A percentile compares a stretch with the other conserved stretches of the same genome.
phyloP scores from a whole-genome alignment of 306 rosid species.

The Luffa aegyptiaca region DNA sequence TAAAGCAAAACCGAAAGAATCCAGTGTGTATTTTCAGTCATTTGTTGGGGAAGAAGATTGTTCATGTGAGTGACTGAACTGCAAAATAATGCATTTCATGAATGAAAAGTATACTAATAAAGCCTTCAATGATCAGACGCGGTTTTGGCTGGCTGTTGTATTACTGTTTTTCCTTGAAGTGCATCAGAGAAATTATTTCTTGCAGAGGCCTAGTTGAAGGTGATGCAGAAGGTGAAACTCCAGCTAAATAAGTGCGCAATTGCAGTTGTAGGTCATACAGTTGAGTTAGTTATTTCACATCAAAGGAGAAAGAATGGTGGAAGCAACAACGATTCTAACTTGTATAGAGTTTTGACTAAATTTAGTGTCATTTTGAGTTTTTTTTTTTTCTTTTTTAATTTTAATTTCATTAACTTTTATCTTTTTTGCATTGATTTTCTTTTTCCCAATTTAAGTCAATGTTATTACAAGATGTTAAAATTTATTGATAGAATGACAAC shows the following conservation, averaged over 20 bases:
- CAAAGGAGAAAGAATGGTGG: neutral
- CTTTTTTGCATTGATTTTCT: neutral
- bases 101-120: neutral
- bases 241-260: neutral
- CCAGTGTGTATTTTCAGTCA: neutral
- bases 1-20: neutral
- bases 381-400: neutral
- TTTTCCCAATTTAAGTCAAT: neutral
- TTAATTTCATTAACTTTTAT: neutral
- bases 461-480: neutral
- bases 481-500: no score
- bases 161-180: neutral
- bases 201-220: neutral
- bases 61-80: neutral
- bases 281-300: neutral
- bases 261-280: neutral
- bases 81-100: neutral
- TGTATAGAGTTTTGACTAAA: neutral
- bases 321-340: neutral
- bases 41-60: neutral
- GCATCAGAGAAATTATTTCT: neutral
- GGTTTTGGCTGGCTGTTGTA: neutral
- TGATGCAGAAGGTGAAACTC: neutral
- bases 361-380: neutral
- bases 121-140: neutral